A percentile compares a stretch with the other conserved stretches of the same genome.
Evolutionary conservation across 768 basidiomycete genomes (phyloP).

Genomic region (Leccinellum rugosiceps): DNA sequence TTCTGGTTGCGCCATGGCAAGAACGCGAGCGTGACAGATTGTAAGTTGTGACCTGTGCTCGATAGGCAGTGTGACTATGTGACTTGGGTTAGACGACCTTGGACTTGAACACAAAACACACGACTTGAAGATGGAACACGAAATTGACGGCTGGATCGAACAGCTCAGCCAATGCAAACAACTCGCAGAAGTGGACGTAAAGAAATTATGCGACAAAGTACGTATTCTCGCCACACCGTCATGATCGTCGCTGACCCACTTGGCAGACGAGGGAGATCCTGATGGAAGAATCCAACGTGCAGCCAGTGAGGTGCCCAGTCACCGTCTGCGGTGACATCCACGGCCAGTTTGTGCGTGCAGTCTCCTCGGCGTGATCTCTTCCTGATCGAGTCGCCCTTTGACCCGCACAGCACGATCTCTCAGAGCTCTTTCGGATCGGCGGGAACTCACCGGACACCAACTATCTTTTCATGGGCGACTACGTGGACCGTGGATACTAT

Average conservation of each 20-base stretch:
- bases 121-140: conserved; percentile 44
- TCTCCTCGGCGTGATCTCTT: conserved; percentile 17
- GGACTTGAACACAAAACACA: conserved; percentile 12
- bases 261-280: conserved; percentile 91
- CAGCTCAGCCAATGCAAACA: conserved; percentile 98
- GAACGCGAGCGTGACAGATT: conserved; percentile 28
- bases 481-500: conserved; percentile 98
- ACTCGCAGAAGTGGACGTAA: conserved; percentile 91
- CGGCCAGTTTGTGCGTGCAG: conserved; percentile 91
- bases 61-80: conserved; percentile 29
- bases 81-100: conserved; percentile 19
- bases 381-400: conserved; percentile 22
- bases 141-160: conserved; percentile 96
- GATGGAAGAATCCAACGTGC: conserved; percentile 99
- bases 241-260: conserved; percentile 18
- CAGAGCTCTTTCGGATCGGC: conserved; percentile 97
- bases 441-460: conserved; percentile 99
- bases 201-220: conserved; percentile 98
- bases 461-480: conserved; percentile 99
- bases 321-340: conserved; percentile 99
- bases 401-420: conserved; percentile 86
- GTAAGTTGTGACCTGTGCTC: conserved; percentile 18
- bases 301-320: conserved; percentile 97
- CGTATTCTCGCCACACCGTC: not conserved
- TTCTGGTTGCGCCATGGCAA: conserved; percentile 39